Evolutionary conservation across 495 filamentous ascomycete species (phyloP), one percentile per base, ranked within the genome.

Genomic region (Hamigera avellanea): DNA sequence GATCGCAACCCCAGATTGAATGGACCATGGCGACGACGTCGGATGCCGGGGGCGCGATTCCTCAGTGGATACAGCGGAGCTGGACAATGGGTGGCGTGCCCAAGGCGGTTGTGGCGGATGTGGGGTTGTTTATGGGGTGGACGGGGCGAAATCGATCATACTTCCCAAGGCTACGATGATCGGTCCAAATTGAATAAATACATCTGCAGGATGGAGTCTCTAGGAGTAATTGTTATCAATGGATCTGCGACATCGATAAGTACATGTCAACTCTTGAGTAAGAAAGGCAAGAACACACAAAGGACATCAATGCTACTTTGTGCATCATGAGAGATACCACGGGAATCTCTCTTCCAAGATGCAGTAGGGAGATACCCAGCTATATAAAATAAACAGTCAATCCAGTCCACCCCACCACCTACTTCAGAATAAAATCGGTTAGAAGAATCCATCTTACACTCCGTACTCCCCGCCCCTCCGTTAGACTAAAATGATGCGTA

Each of bases 21-120:
- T 86, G 79, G 79, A 64, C 74, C 5, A 81, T 83, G 72, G 73
- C 73, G 2, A 83, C 80, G 30, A 72, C 75, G n/a, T 78, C 77
- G 30, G 72, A 86, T 50, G 78, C 81, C 0, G 64, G 64, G 13
- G 81, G 81, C 7, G 62, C 65, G 17, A 64, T 88, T 36, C 82
- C 82, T 6, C 56, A 67, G 49, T 80, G 70, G 70, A 55, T 83
- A 45, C 80, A 85, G 65, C 45, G 60, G 39, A 66, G 45, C 39
- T 66, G 58, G 58, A 54, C 42, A 10, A 71, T 78, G 42, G 51
- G 72, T 33, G 78, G 72, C 10, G 69, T 84, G 18, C 75, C 78
- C 1, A 67, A 65, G 8, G 70, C 73, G 26, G 72, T 88, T 37
- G 73, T 75, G 19, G 79, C 79, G 43, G 83, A 86, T 61, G 82